These are phyloP conservation scores for Halenospora varia DNA, from an alignment of 495 filamentous ascomycete species.

Conservation along the genomic window DNA sequence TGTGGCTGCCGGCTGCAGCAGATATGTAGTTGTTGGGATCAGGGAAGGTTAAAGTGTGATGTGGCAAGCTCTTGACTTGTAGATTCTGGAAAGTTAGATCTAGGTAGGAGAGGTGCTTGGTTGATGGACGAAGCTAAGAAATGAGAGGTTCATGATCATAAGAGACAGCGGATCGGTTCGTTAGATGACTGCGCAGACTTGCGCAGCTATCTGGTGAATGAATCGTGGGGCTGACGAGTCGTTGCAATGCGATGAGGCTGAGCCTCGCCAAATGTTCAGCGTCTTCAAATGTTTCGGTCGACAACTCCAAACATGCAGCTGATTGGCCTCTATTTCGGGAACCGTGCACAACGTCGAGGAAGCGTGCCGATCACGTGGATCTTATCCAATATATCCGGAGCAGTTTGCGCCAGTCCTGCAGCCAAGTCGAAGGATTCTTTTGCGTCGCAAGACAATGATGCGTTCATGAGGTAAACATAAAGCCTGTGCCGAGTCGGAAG, in stretches of 20 bases:
- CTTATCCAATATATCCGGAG: background rate
- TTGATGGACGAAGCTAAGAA: background rate
- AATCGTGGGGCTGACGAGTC: constrained; percentile 3
- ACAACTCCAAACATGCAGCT: background rate
- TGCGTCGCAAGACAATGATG: constrained; percentile 8
- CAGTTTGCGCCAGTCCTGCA: background rate
- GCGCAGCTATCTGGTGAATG: background rate
- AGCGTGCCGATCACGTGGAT: background rate
- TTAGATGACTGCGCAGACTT: background rate
- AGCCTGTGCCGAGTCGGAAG: no score
- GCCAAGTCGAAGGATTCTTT: background rate
- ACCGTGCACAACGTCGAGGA: no score
- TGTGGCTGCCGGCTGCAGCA: constrained; percentile 8
- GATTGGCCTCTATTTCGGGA: background rate
- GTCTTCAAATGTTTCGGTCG: background rate
- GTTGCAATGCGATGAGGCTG: background rate
- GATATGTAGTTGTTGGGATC: constrained; percentile 5
- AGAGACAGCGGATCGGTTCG: background rate
- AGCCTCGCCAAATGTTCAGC: background rate
- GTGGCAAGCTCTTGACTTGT: background rate
- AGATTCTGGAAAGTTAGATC: background rate
- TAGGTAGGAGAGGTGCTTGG: background rate
- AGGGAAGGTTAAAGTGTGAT: background rate
- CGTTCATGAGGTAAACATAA: background rate
- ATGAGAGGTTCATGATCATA: background rate